These are phyloP conservation scores for Coprinopsis strossmayeri DNA, from an alignment of 768 basidiomycete genomes.

Conservation along the genomic window DNA sequence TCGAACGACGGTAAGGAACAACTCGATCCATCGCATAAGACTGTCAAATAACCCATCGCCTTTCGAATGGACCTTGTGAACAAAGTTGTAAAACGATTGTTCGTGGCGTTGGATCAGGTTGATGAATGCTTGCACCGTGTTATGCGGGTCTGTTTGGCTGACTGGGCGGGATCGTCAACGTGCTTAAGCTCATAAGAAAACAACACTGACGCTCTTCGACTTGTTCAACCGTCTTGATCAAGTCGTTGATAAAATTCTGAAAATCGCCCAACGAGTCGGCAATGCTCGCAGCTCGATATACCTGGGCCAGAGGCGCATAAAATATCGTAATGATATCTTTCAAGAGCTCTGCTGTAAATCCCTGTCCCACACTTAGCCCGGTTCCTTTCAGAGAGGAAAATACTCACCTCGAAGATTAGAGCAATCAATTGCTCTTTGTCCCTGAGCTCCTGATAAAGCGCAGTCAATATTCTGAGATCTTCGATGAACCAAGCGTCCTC, in stretches of 20 bases:
- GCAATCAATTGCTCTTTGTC: conserved; percentile 92
- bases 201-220: conserved; percentile 75
- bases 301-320: conserved; percentile 92
- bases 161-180: conserved; percentile 55
- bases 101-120: conserved; percentile 92
- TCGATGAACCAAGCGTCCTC: conserved; percentile 98
- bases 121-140: conserved; percentile 89
- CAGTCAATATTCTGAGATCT: conserved; percentile 75
- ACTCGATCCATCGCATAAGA: conserved; percentile 96
- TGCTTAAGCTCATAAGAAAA: background rate
- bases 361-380: conserved; percentile 37
- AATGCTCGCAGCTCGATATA: conserved; percentile 96
- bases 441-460: conserved; percentile 70
- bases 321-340: conserved; percentile 99
- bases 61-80: conserved; percentile 97
- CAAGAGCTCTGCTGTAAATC: conserved; percentile 87
- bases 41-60: conserved; percentile 90
- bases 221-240: conserved; percentile 89
- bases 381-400: background rate
- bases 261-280: conserved; percentile 88
- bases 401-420: conserved; percentile 84
- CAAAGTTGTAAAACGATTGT: conserved; percentile 92
- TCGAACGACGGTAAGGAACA: conserved; percentile 85
- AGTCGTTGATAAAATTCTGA: conserved; percentile 91
- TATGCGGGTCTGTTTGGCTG: conserved; percentile 73